Evolutionary conservation across 306 rosid genomes (phyloP), one percentile per base, ranked within the genome.

Genomic region (Sechiopsis laciniata): DNA sequence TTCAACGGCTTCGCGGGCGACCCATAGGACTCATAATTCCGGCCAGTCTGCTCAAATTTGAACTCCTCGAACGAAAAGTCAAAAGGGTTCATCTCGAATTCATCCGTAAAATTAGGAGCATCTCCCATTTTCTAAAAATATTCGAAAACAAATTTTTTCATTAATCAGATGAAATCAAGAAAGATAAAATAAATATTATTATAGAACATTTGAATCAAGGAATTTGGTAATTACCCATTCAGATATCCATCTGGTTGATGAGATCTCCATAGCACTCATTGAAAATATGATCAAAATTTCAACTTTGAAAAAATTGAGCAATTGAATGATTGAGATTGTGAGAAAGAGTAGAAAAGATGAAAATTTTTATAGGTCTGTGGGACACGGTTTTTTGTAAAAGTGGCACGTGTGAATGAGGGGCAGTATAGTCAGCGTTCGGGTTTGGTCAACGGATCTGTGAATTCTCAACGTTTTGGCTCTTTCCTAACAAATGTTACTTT

Each of bases 171-270:
- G 19, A 29, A 64, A 56, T 2, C 15, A 14, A 10, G 20, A 17
- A 7, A 26, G 16, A 57, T 26, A 6, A 6, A 22, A 40, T 19
- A 15, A 24, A 24, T 10, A 14, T 22, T 19, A 6, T 26, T 14
- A 26, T 6, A 26, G 40, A 32, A 62, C 20, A 60, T 60, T 61
- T 29, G 14, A 12, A 61, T 29, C n/a, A 12, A 22, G 2, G n/a
- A 22, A 16, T 63, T 35, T 32, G 48, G 15, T n/a, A 63, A 79
- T 79, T 82, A 89, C 96, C 90, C 86, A 73, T 35, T 91, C 88
- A 16, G 84, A 83, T 29, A 85, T 66, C 91, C 88, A 86, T 77
- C 17, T 83, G 0, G 75, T 55, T 12, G 83, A 57, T 46, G 85
- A 66, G 32, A 76, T 56, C 13, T 84, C 92, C 80, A 63, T 63